These are phyloP conservation scores for Neurospora sp. DNA, from an alignment of 495 filamentous ascomycete genomes.

Conservation along the genomic window DNA sequence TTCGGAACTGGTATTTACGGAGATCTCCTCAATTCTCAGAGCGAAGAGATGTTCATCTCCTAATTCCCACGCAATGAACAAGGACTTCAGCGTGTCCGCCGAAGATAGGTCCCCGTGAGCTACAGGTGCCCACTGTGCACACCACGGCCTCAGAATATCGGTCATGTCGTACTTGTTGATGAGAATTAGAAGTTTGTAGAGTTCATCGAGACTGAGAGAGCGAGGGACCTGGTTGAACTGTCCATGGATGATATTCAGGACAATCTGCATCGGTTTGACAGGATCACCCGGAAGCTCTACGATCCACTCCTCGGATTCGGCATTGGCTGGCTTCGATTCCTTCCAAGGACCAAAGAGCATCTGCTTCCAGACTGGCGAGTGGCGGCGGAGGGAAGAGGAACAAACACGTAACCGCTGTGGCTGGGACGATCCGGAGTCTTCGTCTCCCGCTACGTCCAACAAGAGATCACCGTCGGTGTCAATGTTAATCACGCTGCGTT, in stretches of 20 bases:
- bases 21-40: not conserved
- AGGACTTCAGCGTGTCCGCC: not conserved
- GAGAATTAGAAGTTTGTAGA: slow-evolving; percentile 17
- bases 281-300: slow-evolving; percentile 19
- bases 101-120: not conserved
- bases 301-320: slow-evolving; percentile 8
- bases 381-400: slow-evolving; percentile 11
- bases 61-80: not conserved
- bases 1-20: not conserved
- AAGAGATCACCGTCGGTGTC: slow-evolving; percentile 5
- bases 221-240: slow-evolving; percentile 13
- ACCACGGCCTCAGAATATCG: slow-evolving; percentile 14
- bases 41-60: not conserved
- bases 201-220: slow-evolving; percentile 4
- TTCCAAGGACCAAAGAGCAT: slow-evolving; percentile 19
- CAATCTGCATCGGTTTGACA: not conserved
- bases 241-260: slow-evolving; percentile 20
- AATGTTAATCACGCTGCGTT: not conserved
- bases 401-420: slow-evolving; percentile 12
- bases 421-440: not conserved
- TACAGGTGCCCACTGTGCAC: slow-evolving; percentile 6
- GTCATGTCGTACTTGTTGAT: slow-evolving; percentile 22
- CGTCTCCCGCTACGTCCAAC: not conserved
- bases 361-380: slow-evolving; percentile 20
- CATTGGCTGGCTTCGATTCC: slow-evolving; percentile 14